Conservation (phyloP, 2,329 filamentous ascomycete species). For the Hortaea werneckii region DNA sequence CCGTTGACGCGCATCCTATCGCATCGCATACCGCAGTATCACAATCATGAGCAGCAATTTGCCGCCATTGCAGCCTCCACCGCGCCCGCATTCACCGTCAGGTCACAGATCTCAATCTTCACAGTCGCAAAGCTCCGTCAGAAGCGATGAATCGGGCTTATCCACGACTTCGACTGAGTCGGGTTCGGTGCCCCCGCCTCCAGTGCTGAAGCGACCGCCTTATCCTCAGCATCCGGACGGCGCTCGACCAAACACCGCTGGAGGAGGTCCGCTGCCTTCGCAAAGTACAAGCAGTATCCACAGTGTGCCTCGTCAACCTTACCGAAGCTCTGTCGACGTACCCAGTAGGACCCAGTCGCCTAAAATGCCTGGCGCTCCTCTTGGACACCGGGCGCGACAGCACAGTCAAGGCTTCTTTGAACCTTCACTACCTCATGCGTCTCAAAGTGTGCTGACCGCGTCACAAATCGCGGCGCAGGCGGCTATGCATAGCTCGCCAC, state of each 20-base stretch:
- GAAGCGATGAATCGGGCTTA: constrained; percentile 23
- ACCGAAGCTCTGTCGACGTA: constrained; percentile 26
- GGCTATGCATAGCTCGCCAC: constrained; percentile 48
- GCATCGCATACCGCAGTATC: background rate
- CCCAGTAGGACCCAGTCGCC: constrained; percentile 19
- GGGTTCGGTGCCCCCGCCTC: constrained; percentile 21
- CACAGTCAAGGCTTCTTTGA: constrained; percentile 70
- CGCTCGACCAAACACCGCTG: constrained; percentile 24
- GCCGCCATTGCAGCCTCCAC: constrained; percentile 21
- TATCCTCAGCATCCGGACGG: constrained; percentile 21
- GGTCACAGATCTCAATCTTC: constrained; percentile 24
- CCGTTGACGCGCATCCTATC: background rate
- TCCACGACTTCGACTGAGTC: constrained; percentile 30
- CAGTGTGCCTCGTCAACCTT: constrained; percentile 24
- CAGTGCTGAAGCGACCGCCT: constrained; percentile 23
- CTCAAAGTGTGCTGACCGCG: constrained; percentile 40
- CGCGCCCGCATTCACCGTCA: constrained; percentile 21
- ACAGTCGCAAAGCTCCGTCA: constrained; percentile 21
- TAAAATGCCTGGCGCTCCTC: constrained; percentile 19
- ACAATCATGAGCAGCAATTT: constrained; percentile 16
- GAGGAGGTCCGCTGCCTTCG: constrained; percentile 19
- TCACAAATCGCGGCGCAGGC: constrained; percentile 74
- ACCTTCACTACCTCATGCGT: constrained; percentile 49
- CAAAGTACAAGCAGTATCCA: constrained; percentile 23
- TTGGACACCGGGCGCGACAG: constrained; percentile 53